phyloP scores from a whole-genome alignment of 2,329 filamentous ascomycete species.

The Aspergillus latus region DNA sequence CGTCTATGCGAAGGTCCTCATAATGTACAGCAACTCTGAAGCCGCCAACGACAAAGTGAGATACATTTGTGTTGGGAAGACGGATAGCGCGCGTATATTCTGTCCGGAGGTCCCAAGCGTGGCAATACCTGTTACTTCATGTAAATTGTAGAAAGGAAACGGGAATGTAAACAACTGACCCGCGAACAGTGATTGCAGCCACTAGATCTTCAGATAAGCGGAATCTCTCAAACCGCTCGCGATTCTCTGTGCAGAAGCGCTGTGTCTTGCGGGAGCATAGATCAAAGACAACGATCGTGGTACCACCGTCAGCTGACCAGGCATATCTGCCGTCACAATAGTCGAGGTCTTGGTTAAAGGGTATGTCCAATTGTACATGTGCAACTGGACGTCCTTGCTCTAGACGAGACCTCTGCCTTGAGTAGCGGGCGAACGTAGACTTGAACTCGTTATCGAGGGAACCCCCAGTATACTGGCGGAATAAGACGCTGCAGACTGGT shows the following conservation, averaged over 20 bases:
- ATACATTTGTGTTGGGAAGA: slow-evolving; percentile 23
- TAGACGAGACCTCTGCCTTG: slow-evolving; percentile 25
- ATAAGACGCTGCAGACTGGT: slow-evolving; percentile 19
- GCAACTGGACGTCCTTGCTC: slow-evolving; percentile 26
- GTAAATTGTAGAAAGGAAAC: not conserved
- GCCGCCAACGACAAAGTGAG: slow-evolving; percentile 23
- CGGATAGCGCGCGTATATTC: slow-evolving; percentile 26
- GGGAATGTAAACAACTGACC: slow-evolving; percentile 18
- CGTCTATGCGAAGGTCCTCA: not conserved
- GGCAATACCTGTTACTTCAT: slow-evolving; percentile 26
- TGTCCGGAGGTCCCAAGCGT: slow-evolving; percentile 31
- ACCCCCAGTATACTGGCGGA: slow-evolving; percentile 19
- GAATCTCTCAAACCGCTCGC: slow-evolving; percentile 19
- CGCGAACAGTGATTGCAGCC: slow-evolving; percentile 22
- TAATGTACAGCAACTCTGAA: slow-evolving; percentile 24
- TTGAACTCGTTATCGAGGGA: slow-evolving; percentile 1
- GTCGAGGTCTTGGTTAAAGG: slow-evolving; percentile 12
- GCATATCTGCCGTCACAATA: slow-evolving; percentile 23
- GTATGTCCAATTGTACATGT: not conserved
- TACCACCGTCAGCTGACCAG: slow-evolving; percentile 19
- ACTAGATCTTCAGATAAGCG: slow-evolving; percentile 25
- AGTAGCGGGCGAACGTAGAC: slow-evolving; percentile 17
- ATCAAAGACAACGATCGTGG: slow-evolving; percentile 18
- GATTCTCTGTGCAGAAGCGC: slow-evolving; percentile 25
- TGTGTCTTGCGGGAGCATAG: slow-evolving; percentile 13